These are phyloP conservation scores for Daldinia grandis DNA, from an alignment of 495 filamentous ascomycete genomes.

Conservation along the genomic window DNA sequence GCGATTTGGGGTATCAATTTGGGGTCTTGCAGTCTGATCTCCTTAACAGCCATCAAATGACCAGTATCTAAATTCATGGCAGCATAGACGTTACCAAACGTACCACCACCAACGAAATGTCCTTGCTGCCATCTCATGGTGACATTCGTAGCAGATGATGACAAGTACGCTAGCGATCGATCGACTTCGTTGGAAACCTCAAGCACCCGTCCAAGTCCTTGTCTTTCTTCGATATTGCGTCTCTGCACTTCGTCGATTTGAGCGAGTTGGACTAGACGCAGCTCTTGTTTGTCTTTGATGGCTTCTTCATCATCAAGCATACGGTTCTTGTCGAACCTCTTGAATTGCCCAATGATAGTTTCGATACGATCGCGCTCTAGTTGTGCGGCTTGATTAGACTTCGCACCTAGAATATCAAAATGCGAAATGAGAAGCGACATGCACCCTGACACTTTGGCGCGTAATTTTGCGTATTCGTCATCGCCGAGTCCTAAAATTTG, in stretches of 20 bases:
- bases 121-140: conserved; percentile 97
- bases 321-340: conserved; percentile 76
- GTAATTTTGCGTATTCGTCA: conserved; percentile 79
- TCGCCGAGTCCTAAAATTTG: conserved; percentile 89
- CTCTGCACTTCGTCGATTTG: conserved; percentile 81
- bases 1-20: conserved; percentile 94
- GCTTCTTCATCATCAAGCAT: conserved; percentile 88
- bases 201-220: conserved; percentile 86
- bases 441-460: conserved; percentile 91
- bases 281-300: conserved; percentile 71
- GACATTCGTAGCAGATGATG: conserved; percentile 92
- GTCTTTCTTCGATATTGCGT: conserved; percentile 84
- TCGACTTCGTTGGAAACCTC: conserved; percentile 96
- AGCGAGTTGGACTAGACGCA: conserved; percentile 72
- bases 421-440: conserved; percentile 98
- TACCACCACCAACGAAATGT: conserved; percentile 95
- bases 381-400: conserved; percentile 90
- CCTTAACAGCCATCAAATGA: conserved; percentile 97
- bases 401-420: conserved; percentile 98
- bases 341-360: conserved; percentile 74
- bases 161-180: conserved; percentile 90
- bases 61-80: conserved; percentile 97
- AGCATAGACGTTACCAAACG: conserved; percentile 95
- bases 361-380: conserved; percentile 79
- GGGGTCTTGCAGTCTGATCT: conserved; percentile 96